These are phyloP conservation scores for Lachnellula occidentalis DNA, from an alignment of 2,329 filamentous ascomycete genomes.

Conservation along the genomic window DNA sequence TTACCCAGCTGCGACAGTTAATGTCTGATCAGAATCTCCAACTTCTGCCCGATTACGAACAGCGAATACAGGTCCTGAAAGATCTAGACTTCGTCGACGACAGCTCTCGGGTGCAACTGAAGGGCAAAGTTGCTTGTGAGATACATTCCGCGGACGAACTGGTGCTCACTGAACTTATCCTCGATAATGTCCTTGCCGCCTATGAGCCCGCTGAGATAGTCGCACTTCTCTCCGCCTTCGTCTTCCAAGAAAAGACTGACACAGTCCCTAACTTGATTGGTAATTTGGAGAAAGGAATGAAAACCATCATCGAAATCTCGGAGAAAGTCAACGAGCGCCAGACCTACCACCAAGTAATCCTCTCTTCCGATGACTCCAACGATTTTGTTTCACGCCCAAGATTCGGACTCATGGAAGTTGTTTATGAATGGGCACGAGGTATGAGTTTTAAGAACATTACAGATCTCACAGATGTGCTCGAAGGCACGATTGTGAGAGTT, in stretches of 20 bases:
- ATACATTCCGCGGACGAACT: slow-evolving; percentile 96
- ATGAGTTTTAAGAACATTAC: slow-evolving; percentile 99
- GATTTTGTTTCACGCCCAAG: slow-evolving; percentile 83
- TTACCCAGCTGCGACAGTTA: slow-evolving; percentile 76
- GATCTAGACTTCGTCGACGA: slow-evolving; percentile 91
- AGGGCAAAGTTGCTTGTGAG: slow-evolving; percentile 97
- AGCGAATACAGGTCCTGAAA: slow-evolving; percentile 85
- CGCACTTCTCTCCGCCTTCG: slow-evolving; percentile 85
- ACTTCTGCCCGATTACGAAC: slow-evolving; percentile 92
- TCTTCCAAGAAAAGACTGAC: slow-evolving; percentile 96
- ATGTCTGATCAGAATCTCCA: slow-evolving; percentile 97
- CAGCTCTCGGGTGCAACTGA: slow-evolving; percentile 81
- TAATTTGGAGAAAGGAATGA: slow-evolving; percentile 73
- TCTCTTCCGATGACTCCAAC: slow-evolving; percentile 83
- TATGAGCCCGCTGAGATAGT: slow-evolving; percentile 97
- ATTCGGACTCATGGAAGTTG: slow-evolving; percentile 94
- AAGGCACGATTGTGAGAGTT: slow-evolving; percentile 93
- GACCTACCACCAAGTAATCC: slow-evolving; percentile 84
- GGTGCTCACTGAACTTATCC: slow-evolving; percentile 89
- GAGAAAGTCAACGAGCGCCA: slow-evolving; percentile 91
- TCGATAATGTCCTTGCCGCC: slow-evolving; percentile 92
- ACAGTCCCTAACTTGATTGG: slow-evolving; percentile 74
- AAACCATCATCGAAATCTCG: slow-evolving; percentile 81
- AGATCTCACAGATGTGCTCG: slow-evolving; percentile 88
- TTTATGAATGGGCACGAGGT: slow-evolving; percentile 95